Evolutionary conservation across 208 protist genomes (phyloP).

Genomic region (Wallacemonas sp.): DNA sequence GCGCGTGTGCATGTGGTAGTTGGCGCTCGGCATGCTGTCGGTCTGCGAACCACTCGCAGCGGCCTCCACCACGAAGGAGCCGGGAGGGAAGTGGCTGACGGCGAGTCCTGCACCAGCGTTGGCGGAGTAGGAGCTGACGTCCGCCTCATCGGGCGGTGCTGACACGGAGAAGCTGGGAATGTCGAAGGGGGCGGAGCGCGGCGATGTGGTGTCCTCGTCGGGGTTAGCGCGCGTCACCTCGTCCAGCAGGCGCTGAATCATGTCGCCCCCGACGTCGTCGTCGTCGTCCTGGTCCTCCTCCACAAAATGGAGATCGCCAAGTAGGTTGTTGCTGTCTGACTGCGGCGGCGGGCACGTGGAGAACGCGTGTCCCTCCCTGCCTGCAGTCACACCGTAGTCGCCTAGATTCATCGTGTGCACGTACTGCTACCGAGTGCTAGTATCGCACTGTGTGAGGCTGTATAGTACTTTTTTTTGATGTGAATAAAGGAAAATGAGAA

Average conservation of each 20-base stretch:
- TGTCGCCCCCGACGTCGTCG: constrained; percentile 26
- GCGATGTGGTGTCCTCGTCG: constrained; percentile 23
- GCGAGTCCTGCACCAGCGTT: not conserved
- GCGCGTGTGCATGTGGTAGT: constrained; percentile 20
- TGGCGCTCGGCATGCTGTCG: not conserved
- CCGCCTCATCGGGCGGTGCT: constrained; percentile 3
- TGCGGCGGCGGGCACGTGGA: constrained; percentile 5
- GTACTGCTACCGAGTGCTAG: too few relatives aligned
- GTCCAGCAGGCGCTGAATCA: constrained; percentile 51
- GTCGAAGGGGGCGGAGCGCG: not conserved
- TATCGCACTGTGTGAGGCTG: not conserved
- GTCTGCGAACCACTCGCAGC: constrained; percentile 1
- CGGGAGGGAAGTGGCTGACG: not conserved
- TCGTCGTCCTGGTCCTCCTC: constrained; percentile 32
- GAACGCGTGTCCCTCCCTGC: not conserved
- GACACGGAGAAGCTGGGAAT: constrained; percentile 14
- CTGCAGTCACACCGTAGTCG: not conserved
- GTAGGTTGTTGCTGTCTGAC: constrained; percentile 21
- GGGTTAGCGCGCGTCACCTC: constrained; percentile 39
- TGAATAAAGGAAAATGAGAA: too few relatives aligned
- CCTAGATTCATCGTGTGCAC: constrained; percentile 14
- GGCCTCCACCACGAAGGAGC: constrained; percentile 14
- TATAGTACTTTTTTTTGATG: not conserved
- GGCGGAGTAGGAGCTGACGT: constrained; percentile 4
- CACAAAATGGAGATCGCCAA: constrained; percentile 11